These are phyloP conservation scores for Yarrowia osloensis DNA, from an alignment of 805 yeast genomes.

Conservation along the genomic window DNA sequence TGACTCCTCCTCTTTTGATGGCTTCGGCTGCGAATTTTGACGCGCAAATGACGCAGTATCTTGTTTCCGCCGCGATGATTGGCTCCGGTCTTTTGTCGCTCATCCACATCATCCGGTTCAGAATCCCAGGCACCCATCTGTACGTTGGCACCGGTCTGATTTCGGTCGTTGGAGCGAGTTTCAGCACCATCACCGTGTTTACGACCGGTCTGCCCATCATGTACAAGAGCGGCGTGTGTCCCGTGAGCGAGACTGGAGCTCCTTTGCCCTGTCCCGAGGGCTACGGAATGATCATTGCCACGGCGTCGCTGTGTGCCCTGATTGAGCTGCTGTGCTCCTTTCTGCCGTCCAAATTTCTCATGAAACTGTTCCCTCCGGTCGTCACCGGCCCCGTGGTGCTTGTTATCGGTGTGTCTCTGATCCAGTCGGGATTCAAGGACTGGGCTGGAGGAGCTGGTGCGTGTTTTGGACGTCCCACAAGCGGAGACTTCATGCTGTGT, in stretches of 20 bases:
- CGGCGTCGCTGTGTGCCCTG: conserved; percentile 76
- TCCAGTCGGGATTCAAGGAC: conserved; percentile 73
- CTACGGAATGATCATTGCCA: conserved; percentile 82
- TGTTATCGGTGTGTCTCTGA: conserved; percentile 72
- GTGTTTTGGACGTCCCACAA: conserved; percentile 40
- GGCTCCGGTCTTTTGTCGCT: conserved; percentile 68
- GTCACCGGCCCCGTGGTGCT: conserved; percentile 94
- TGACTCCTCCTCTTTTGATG: conserved; percentile 79
- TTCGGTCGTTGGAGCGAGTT: conserved; percentile 89
- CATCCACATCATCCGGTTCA: conserved; percentile 80
- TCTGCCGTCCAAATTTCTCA: conserved; percentile 69
- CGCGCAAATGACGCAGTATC: conserved; percentile 54
- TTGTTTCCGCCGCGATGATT: conserved; percentile 72
- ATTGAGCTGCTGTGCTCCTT: conserved; percentile 74
- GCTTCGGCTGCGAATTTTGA: conserved; percentile 62
- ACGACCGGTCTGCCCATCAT: conserved; percentile 73
- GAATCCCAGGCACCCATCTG: conserved; percentile 69
- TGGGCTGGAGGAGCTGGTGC: conserved; percentile 83
- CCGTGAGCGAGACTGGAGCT: conserved; percentile 62
- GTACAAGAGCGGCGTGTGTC: conserved; percentile 73
- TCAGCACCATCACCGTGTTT: conserved; percentile 83
- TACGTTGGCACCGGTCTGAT: conserved; percentile 85
- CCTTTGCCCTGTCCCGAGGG: conserved; percentile 82
- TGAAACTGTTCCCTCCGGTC: conserved; percentile 78
- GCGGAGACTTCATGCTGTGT: conserved; percentile 52